Evolutionary conservation across 805 yeast species (phyloP), one percentile per base, ranked within the genome.

Genomic region (Lipomyces orientalis): DNA sequence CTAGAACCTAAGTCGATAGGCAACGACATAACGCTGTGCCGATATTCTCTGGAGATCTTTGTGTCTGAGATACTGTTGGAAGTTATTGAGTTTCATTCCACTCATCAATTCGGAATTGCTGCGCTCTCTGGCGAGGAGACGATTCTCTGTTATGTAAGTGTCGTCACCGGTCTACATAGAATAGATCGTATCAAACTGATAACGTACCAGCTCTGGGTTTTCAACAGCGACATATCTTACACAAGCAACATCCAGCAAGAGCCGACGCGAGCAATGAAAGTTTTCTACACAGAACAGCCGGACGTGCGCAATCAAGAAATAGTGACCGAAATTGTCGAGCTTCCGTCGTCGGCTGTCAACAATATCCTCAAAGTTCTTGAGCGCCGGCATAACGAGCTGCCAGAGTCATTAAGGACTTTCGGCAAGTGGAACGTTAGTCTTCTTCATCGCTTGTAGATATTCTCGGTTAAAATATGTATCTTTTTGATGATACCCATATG

Each of bases 191-290:
- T 43, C 8, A 16, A 43, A 19, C 49, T 43, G 9, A 43, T 10
- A 6, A 6, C 49, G 49, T 16, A 5, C 22, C 55, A 66, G 59
- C 55, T 84, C 1, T 87, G 90, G 89, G 82, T 87, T 10, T 83
- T 87, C 73, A 85, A 81, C 72, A 75, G 79, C 34, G 84, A 83
- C 5, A 73, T 84, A 66, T 4, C 71, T 70, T 69, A 75, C 73
- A 69, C 77, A 19, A 16, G 55, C 61, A 19, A 73, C 64, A 57
- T 69, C 43, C 12, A 71, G 77, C 62, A 76, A 1, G 31, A 35
- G 4, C 71, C 74, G 2, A 59, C 61, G 33, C 61, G 63, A 1
- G 81, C 85, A 1, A 71, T 85, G 63, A 87, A 87, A 73, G 75
- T 86, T 0, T 76, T 84, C 66, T 87, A 81, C 69, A 77, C 84